Base-by-base conservation (phyloP, 202 grass and related monocot genomes). In the Schoenoplectus triqueter region DNA sequence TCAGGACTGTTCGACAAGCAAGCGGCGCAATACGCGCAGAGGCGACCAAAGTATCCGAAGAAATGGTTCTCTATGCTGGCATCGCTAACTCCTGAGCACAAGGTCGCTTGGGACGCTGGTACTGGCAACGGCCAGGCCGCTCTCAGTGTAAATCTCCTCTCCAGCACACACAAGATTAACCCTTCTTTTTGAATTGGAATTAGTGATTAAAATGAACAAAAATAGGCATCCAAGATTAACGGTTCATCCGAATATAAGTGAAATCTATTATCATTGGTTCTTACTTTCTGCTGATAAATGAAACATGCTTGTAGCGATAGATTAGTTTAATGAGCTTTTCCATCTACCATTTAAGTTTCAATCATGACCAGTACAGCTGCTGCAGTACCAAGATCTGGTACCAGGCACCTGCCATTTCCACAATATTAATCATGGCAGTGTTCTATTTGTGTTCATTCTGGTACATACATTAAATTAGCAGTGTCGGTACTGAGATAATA, bases 91-190 rank as follows among this genome's bases (percentile, higher is more conserved):
- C 69, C 89, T 42, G 87, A 80, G 11, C 93, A 91, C 85, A 87
- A 87, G 13, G 86, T 84, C 31, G 89, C 90, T 81, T 95, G 90
- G 93, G 93, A 95, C 45, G 93, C 90, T 11, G 93, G 93, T 64
- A 92, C 88, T 83, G 93, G 90, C 85, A 91, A 42, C 69, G 93
- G 93, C 69, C 93, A 95, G 70, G 93, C 90, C 66, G 84, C 93
- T 56, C 11, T 92, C 68, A 71, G 68, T 84, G 90, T 95, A 92
- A 92, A 20, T 31, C 10, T 2, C 31, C 1, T 31, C 31, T 31
- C 31, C 1, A 31, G 31, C 31, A 31, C 31, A 31, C 31, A 31
- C 31, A 31, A 31, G n/a, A 31, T 31, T 1, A 31, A 31, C 31
- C 31, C 31, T 31, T 31, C 31, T 31, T 31, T 31, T 31, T 31